phyloP scores from a whole-genome alignment of 2,329 filamentous ascomycete genomes.

The Bretziella fagacearum region DNA sequence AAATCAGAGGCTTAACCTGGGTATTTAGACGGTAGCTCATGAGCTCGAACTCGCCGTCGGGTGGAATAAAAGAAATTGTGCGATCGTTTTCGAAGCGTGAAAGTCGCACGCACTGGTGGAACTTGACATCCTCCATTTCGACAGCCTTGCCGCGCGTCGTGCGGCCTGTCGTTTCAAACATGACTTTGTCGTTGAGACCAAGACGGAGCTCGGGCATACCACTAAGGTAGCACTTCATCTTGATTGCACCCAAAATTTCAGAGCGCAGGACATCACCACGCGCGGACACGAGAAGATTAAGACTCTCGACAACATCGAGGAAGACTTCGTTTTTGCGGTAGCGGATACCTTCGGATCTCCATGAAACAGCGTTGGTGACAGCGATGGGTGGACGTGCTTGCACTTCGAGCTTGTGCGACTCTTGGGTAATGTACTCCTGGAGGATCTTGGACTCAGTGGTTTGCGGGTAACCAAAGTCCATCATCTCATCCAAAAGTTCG shows the following conservation, averaged over 20 bases:
- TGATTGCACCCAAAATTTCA: constrained; percentile 91
- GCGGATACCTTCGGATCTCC: constrained; percentile 92
- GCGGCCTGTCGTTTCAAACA: constrained; percentile 95
- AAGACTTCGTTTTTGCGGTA: constrained; percentile 99
- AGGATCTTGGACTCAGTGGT: constrained; percentile 97
- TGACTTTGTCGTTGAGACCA: constrained; percentile 95
- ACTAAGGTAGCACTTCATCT: constrained; percentile 99
- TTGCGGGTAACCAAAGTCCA: constrained; percentile 99
- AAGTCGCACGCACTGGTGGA: constrained; percentile 92
- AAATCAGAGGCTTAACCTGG: constrained; percentile 94
- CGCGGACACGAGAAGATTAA: constrained; percentile 86
- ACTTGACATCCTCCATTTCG: constrained; percentile 99
- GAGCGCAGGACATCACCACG: constrained; percentile 91
- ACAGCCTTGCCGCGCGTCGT: constrained; percentile 92
- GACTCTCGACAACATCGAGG: constrained; percentile 87
- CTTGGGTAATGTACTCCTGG: constrained; percentile 98
- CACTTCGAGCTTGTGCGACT: constrained; percentile 95
- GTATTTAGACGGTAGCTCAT: constrained; percentile 99
- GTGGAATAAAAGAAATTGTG: constrained; percentile 96
- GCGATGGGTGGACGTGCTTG: constrained; percentile 93
- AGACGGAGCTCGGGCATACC: constrained; percentile 94
- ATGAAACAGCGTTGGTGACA: constrained; percentile 94
- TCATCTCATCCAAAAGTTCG: constrained; percentile 98
- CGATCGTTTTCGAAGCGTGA: constrained; percentile 96
- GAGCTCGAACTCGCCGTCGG: constrained; percentile 95